Conservation (phyloP, 140 eudicot species). For the Cichorium intybus region DNA sequence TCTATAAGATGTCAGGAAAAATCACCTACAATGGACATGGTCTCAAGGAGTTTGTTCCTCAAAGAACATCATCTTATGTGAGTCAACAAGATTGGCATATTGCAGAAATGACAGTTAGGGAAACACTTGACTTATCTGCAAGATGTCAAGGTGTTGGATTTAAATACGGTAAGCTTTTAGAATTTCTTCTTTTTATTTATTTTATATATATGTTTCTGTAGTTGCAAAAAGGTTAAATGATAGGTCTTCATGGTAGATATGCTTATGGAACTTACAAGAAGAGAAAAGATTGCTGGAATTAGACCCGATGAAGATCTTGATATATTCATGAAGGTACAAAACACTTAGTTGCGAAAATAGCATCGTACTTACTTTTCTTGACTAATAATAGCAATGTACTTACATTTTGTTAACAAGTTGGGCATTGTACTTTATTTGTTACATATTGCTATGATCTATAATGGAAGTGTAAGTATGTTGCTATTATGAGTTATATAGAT, state of each 20-base stretch:
- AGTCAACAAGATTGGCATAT: slow-evolving; percentile 95
- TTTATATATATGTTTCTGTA: slow-evolving; percentile 8
- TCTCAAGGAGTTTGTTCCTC: slow-evolving; percentile 92
- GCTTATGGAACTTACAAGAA: slow-evolving; percentile 89
- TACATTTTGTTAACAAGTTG: no score
- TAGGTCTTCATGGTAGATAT: slow-evolving; percentile 55
- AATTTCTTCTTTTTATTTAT: neutral
- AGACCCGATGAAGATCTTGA: slow-evolving; percentile 99
- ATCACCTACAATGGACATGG: slow-evolving; percentile 81
- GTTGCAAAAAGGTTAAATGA: slow-evolving; percentile 32
- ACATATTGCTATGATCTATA: no score
- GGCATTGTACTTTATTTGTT: no score
- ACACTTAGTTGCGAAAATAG: no score
- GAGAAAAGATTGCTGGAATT: slow-evolving; percentile 78
- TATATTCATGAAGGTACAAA: slow-evolving; percentile 92
- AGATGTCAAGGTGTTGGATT: slow-evolving; percentile 96
- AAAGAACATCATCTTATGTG: slow-evolving; percentile 88
- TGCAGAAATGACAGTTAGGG: slow-evolving; percentile 96
- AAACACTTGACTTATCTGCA: slow-evolving; percentile 87
- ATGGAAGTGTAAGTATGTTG: no score
- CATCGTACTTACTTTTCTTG: no score
- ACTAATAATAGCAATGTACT: no score
- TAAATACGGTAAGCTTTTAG: slow-evolving; percentile 64
- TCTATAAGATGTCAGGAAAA: slow-evolving; percentile 77
- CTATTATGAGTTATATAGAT: no score